Conservation (phyloP, 345 rosid genomes). For the Garcia nutans region DNA sequence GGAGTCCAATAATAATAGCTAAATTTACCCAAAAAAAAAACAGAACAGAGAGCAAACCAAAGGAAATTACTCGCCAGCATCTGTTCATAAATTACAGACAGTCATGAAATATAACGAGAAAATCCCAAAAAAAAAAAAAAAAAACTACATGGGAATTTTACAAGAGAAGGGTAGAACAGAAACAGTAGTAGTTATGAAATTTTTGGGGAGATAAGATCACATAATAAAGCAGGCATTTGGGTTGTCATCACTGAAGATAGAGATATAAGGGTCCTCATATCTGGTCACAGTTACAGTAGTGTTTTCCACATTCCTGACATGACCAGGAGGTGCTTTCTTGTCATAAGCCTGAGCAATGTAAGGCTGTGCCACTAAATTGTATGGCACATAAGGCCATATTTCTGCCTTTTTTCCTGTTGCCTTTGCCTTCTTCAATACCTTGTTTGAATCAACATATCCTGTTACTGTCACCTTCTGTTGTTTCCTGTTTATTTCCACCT, state of each 20-base stretch:
- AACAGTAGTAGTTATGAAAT: background rate
- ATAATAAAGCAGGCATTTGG: constrained; percentile 92
- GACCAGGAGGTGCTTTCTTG: constrained; percentile 96
- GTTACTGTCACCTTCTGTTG: constrained; percentile 85
- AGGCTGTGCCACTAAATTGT: constrained; percentile 85
- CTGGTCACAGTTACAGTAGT: constrained; percentile 38
- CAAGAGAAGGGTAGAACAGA: background rate
- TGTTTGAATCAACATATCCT: constrained; percentile 73
- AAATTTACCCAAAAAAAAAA: no score
- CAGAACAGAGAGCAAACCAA: background rate
- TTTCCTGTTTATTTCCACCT: constrained; percentile 83
- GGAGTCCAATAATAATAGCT: no score
- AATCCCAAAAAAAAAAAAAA: constrained; percentile 1
- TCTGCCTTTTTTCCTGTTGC: constrained; percentile 89
- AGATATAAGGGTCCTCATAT: constrained; percentile 59
- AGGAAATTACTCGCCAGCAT: background rate
- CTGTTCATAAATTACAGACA: background rate
- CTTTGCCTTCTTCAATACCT: constrained; percentile 84
- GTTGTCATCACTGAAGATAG: constrained; percentile 80
- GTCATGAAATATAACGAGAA: background rate
- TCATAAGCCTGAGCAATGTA: constrained; percentile 70
- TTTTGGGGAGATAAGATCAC: constrained; percentile 27
- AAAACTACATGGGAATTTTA: constrained; percentile 20
- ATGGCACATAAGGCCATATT: constrained; percentile 95
- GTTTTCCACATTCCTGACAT: constrained; percentile 71